Conservation (phyloP, 2,329 filamentous ascomycete genomes). For the Pseudogymnoascus destructans region DNA sequence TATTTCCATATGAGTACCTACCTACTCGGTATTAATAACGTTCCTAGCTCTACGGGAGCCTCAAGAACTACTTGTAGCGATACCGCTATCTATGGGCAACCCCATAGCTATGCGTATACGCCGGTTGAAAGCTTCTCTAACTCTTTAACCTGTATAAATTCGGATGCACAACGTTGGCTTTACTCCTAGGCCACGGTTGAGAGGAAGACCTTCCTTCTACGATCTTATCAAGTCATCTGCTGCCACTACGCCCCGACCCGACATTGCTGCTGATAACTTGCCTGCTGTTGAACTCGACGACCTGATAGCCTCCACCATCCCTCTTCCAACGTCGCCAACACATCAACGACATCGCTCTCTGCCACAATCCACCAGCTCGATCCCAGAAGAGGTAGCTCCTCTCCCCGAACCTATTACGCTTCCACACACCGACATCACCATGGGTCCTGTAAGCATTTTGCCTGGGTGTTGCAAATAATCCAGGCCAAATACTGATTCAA, state of each 20-base stretch:
- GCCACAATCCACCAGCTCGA: constrained; percentile 25
- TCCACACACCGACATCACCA: constrained; percentile 23
- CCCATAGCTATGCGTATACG: constrained; percentile 6
- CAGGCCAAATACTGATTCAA: not conserved
- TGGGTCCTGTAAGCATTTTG: constrained; percentile 25
- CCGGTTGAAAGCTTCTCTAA: not conserved
- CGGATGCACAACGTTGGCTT: constrained; percentile 9
- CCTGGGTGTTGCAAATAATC: not conserved
- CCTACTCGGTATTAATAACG: not conserved
- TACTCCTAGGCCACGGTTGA: constrained; percentile 37
- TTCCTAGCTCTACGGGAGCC: constrained; percentile 2
- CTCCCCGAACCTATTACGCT: constrained; percentile 10
- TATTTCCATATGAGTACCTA: not conserved
- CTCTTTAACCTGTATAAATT: not conserved
- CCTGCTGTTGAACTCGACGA: constrained; percentile 20
- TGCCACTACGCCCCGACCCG: constrained; percentile 24
- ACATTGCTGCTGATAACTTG: constrained; percentile 30
- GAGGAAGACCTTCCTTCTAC: constrained; percentile 46
- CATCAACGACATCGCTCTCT: constrained; percentile 4
- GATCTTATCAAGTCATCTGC: constrained; percentile 38
- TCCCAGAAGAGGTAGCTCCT: constrained; percentile 13
- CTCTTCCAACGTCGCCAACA: constrained; percentile 24
- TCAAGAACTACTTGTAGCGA: constrained; percentile 7
- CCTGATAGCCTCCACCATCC: constrained; percentile 21
- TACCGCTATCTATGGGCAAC: constrained; percentile 6